Conservation (phyloP, 2,329 filamentous ascomycete genomes). For the Sporothrix phasma region DNA sequence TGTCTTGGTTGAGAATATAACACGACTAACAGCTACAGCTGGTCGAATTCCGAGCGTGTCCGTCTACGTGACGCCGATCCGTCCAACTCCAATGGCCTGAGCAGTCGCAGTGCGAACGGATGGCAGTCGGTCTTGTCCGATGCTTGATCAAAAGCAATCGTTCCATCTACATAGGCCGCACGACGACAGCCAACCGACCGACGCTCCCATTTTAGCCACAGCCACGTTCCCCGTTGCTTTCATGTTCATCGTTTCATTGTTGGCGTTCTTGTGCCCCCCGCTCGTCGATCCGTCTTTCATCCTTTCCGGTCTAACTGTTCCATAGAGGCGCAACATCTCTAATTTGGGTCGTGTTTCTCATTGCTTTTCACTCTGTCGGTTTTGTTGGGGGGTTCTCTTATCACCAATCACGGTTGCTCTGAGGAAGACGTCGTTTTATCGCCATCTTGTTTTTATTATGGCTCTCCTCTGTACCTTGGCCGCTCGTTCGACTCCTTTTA, state of each 20-base stretch:
- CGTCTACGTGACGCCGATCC: constrained; percentile 15
- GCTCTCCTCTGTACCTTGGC: not conserved
- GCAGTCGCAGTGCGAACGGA: constrained; percentile 18
- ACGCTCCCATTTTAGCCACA: not conserved
- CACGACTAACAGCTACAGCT: constrained; percentile 21
- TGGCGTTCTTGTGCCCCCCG: too few relatives aligned
- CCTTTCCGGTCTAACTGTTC: not conserved
- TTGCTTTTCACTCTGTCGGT: not conserved
- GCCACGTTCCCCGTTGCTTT: too few relatives aligned
- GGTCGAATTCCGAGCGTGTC: constrained; percentile 30
- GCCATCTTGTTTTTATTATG: not conserved
- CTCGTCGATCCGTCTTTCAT: too few relatives aligned
- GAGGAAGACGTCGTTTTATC: not conserved
- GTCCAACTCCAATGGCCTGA: constrained; percentile 15
- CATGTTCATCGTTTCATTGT: too few relatives aligned
- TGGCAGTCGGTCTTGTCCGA: constrained; percentile 17
- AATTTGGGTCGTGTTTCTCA: not conserved
- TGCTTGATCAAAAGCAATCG: not conserved
- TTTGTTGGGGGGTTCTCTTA: not conserved
- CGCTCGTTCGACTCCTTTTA: not conserved
- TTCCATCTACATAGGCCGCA: not conserved
- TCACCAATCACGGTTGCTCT: not conserved
- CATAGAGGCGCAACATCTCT: not conserved
- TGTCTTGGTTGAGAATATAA: not conserved
- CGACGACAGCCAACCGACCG: not conserved